A percentile compares a stretch with the other conserved stretches of the same genome.
Conservation (phyloP, 2,329 filamentous ascomycete genomes). For the Fusarium temperatum region DNA sequence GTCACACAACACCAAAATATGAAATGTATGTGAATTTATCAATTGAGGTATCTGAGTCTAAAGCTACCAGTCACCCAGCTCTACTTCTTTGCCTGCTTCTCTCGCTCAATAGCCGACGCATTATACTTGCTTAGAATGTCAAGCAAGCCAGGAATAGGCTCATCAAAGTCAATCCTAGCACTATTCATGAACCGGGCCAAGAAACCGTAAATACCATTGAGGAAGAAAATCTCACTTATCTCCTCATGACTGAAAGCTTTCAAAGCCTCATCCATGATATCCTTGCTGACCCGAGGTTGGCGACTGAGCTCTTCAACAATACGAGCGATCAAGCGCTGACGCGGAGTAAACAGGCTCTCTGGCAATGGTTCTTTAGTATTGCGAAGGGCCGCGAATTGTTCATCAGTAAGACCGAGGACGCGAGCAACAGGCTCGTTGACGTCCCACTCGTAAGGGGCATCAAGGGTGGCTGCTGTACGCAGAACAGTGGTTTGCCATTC, state of each 20-base stretch:
- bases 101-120: neutral
- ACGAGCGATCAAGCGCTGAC: slow-evolving; percentile 1
- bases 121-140: slow-evolving; percentile 4
- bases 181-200: slow-evolving; percentile 11
- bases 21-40: rapidly evolving
- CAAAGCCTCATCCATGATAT: neutral
- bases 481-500: slow-evolving; percentile 13
- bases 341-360: neutral
- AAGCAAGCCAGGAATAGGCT: slow-evolving; percentile 2
- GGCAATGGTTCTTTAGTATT: neutral
- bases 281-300: neutral
- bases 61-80: neutral
- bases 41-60: rapidly evolving
- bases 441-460: slow-evolving; percentile 14
- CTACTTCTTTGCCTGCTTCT: neutral
- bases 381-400: slow-evolving; percentile 2
- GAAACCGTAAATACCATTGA: slow-evolving; percentile 4
- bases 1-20: rapidly evolving
- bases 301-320: neutral
- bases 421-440: slow-evolving; percentile 11
- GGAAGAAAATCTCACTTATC: slow-evolving; percentile 3
- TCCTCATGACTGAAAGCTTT: neutral
- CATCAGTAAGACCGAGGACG: neutral
- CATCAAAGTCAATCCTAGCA: slow-evolving; percentile 8
- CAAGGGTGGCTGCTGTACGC: neutral